phyloP scores from a whole-genome alignment of 2,329 filamentous ascomycete genomes.

The Hypoxylon sp. region DNA sequence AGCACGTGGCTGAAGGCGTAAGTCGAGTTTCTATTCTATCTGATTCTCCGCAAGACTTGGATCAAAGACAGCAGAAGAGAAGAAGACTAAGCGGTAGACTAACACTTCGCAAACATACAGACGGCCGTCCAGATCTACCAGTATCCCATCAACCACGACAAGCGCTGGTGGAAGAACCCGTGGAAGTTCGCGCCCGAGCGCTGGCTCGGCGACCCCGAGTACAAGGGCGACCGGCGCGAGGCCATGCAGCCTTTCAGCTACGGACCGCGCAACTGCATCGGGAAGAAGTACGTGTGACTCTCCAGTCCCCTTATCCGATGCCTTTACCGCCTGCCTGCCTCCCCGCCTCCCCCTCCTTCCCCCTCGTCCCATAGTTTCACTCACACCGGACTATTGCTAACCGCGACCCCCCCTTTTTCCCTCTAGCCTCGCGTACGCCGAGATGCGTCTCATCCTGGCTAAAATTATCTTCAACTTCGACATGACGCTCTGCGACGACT shows the following conservation, averaged over 20 bases:
- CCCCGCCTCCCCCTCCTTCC: background rate
- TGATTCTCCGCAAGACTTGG: background rate
- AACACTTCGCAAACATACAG: slow-evolving; percentile 36
- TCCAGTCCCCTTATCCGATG: too few species aligned
- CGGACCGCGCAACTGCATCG: slow-evolving; percentile 52
- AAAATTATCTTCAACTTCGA: slow-evolving; percentile 52
- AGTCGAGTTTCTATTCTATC: slow-evolving; percentile 13
- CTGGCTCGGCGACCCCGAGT: slow-evolving; percentile 46
- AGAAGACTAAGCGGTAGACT: too few species aligned
- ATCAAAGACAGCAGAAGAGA: too few species aligned
- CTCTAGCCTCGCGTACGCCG: slow-evolving; percentile 50
- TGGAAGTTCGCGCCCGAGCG: slow-evolving; percentile 52
- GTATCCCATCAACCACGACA: slow-evolving; percentile 47
- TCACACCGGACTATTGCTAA: too few species aligned
- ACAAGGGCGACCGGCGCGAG: slow-evolving; percentile 45
- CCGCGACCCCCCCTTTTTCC: background rate
- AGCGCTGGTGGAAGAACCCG: slow-evolving; percentile 49
- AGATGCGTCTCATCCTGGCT: slow-evolving; percentile 52
- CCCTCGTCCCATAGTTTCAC: too few species aligned
- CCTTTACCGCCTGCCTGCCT: too few species aligned
- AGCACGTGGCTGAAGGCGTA: slow-evolving; percentile 40
- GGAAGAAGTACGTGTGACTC: slow-evolving; percentile 52
- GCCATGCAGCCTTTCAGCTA: slow-evolving; percentile 49
- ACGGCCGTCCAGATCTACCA: slow-evolving; percentile 50
- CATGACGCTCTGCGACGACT: slow-evolving; percentile 42